Percentiles rank a stretch among this genome's conserved stretches.
Evolutionary conservation across 164 flowering plant genomes (phyloP).

Genomic region (Nymphaea thermarum): DNA sequence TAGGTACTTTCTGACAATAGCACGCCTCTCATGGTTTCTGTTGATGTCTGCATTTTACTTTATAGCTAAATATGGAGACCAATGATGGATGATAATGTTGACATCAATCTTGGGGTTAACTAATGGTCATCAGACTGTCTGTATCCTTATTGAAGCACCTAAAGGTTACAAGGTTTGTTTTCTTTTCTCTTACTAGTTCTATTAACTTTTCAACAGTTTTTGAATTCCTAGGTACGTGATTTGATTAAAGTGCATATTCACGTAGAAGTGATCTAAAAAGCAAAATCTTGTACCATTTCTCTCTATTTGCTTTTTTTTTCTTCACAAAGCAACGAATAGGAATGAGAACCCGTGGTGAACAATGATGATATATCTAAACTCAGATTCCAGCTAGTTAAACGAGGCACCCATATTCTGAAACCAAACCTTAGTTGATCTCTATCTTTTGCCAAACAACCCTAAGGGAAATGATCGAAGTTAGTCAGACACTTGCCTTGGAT

Average conservation of each 20-base stretch:
- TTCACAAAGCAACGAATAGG: too few relatives aligned
- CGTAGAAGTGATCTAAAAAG: too few relatives aligned
- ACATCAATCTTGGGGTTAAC: slow-evolving; percentile 39
- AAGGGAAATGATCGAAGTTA: too few relatives aligned
- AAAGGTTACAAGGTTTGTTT: slow-evolving; percentile 50
- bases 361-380: too few relatives aligned
- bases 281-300: background rate
- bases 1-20: slow-evolving; percentile 31
- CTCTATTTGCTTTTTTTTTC: background rate
- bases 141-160: slow-evolving; percentile 45
- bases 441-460: too few relatives aligned
- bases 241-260: background rate
- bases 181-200: background rate
- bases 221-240: background rate
- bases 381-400: too few relatives aligned
- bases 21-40: slow-evolving; percentile 31
- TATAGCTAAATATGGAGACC: slow-evolving; percentile 50
- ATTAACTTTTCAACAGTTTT: background rate
- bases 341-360: too few relatives aligned
- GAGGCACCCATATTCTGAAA: too few relatives aligned
- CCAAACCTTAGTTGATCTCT: too few relatives aligned
- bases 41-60: slow-evolving; percentile 49
- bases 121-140: slow-evolving; percentile 56
- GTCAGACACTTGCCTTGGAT: too few relatives aligned
- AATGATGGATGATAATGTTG: slow-evolving; percentile 60